Evolutionary conservation across 306 rosid genomes (phyloP).

Genomic region (Casuarina cunninghamiana): DNA sequence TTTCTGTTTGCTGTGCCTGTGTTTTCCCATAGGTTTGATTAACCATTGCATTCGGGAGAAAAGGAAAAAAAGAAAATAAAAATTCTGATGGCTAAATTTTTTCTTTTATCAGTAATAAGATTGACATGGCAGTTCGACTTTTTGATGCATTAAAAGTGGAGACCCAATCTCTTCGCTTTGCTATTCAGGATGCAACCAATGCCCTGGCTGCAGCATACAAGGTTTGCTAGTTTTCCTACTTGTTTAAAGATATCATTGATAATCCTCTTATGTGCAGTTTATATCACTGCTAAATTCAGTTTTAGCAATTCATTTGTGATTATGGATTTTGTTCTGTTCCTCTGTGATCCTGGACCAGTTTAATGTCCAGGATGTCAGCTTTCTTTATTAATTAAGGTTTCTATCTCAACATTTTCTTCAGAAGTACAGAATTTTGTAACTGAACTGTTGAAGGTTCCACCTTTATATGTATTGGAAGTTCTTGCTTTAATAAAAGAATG

Average conservation of each 20-base stretch:
- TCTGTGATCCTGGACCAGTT: not conserved
- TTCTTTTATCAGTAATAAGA: constrained; percentile 63
- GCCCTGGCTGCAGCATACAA: constrained; percentile 86
- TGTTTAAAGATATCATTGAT: constrained; percentile 22
- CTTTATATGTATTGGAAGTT: not conserved
- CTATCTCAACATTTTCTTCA: not conserved
- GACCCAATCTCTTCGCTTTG: constrained; percentile 71
- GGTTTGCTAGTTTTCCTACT: constrained; percentile 45
- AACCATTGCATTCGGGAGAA: not conserved
- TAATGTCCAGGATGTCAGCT: not conserved
- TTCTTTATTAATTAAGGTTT: not conserved
- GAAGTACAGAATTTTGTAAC: not conserved
- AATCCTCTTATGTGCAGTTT: not conserved
- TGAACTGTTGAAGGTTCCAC: not conserved
- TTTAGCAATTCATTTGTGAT: constrained; percentile 2
- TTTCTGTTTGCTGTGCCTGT: not conserved
- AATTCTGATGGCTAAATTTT: constrained; percentile 15
- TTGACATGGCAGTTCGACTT: constrained; percentile 85
- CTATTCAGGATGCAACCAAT: constrained; percentile 84
- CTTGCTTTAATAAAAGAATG: not conserved
- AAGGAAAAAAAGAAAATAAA: not conserved
- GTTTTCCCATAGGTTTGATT: constrained; percentile 3
- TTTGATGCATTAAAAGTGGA: constrained; percentile 80
- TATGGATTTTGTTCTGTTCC: not conserved
- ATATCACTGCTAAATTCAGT: constrained; percentile 18